Conservation (phyloP, 192 early-diverging fungal genomes). For the Diversispora epigaea region DNA sequence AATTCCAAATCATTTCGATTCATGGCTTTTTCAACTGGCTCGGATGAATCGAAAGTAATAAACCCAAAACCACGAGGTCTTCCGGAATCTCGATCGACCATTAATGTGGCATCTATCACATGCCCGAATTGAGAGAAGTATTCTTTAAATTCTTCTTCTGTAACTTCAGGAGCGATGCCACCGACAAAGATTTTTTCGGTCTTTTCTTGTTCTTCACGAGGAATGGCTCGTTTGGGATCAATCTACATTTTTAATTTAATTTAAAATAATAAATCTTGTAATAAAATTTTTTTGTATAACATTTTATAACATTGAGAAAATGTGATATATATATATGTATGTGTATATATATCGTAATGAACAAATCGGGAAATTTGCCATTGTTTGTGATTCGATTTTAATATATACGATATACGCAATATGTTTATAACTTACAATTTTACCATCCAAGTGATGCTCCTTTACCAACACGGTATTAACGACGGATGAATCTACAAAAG, state of each 20-base stretch:
- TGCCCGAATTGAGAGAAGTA: conserved; percentile 86
- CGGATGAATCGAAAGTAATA: conserved; percentile 81
- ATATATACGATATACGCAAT: too few species aligned
- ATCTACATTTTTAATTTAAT: conserved; percentile 47
- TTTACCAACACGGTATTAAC: conserved; percentile 67
- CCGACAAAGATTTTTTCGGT: conserved; percentile 93
- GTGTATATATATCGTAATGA: too few species aligned
- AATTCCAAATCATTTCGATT: conserved; percentile 65
- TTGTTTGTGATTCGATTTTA: too few species aligned
- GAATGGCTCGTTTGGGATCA: conserved; percentile 72
- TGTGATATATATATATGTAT: too few species aligned
- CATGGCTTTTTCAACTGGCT: conserved; percentile 76
- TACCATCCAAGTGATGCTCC: conserved; percentile 75
- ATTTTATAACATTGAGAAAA: too few species aligned
- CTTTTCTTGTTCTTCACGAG: conserved; percentile 73
- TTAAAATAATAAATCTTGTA: background rate
- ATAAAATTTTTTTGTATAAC: background rate
- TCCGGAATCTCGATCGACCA: conserved; percentile 84
- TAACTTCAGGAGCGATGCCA: conserved; percentile 81
- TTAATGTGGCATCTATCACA: conserved; percentile 80
- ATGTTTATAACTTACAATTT: conserved; percentile 58
- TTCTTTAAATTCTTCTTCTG: conserved; percentile 79
- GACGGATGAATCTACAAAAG: conserved; percentile 60
- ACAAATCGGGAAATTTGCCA: too few species aligned
- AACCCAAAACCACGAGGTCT: conserved; percentile 93